These are phyloP conservation scores for Starmerella khaoyaiensis DNA, from an alignment of 805 yeast genomes.

Conservation along the genomic window DNA sequence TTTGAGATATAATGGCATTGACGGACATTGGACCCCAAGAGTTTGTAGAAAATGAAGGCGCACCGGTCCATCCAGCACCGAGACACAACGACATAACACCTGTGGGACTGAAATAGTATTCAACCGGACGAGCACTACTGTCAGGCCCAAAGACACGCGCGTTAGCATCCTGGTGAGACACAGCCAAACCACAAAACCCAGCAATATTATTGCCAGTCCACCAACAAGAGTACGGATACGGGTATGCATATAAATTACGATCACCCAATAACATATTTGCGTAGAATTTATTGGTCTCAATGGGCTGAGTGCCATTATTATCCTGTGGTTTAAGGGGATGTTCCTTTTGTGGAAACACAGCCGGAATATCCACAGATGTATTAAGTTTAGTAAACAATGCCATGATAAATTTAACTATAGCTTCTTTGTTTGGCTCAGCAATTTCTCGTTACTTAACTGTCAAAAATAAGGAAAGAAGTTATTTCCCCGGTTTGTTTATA, in stretches of 20 bases:
- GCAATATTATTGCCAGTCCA: constrained; percentile 32
- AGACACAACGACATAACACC: constrained; percentile 43
- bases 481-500: too few relatives aligned
- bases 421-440: constrained; percentile 3
- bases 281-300: constrained; percentile 67
- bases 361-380: constrained; percentile 31
- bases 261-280: constrained; percentile 48
- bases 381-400: constrained; percentile 36
- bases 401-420: too few relatives aligned
- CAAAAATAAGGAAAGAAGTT: too few relatives aligned
- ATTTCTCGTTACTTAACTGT: constrained; percentile 2
- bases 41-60: constrained; percentile 36
- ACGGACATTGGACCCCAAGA: constrained; percentile 23
- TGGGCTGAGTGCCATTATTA: constrained; percentile 36
- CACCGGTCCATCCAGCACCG: constrained; percentile 38
- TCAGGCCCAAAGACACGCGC: constrained; percentile 37
- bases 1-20: constrained; percentile 15
- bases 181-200: constrained; percentile 44
- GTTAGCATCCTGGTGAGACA: constrained; percentile 41
- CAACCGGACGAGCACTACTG: constrained; percentile 30
- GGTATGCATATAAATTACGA: constrained; percentile 44
- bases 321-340: constrained; percentile 27
- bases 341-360: constrained; percentile 33
- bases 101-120: constrained; percentile 45
- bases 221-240: constrained; percentile 59